These are phyloP conservation scores for Solanum hybrid DNA, from an alignment of 305 asterid species.

Conservation along the genomic window DNA sequence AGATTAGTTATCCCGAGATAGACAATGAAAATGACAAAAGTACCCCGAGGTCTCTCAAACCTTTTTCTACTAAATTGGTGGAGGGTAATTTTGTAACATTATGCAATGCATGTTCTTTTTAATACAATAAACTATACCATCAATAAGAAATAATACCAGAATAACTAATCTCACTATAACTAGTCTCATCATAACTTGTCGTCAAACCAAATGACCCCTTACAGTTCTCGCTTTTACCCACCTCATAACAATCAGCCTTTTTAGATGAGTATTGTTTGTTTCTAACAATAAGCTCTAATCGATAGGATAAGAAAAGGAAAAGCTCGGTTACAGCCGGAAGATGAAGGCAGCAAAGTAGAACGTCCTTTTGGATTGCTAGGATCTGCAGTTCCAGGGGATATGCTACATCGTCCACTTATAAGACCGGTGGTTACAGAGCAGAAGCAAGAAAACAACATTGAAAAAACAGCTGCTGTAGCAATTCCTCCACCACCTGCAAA, in stretches of 20 bases:
- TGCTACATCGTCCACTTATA: conserved; percentile 68
- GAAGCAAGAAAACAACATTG: conserved; percentile 31
- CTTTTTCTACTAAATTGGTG: too few species aligned
- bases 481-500: conserved; percentile 97
- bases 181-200: neutral
- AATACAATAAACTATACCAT: neutral
- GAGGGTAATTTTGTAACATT: too few species aligned
- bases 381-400: conserved; percentile 47
- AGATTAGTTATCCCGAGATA: too few species aligned
- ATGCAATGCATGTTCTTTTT: too few species aligned
- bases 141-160: neutral
- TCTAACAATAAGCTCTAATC: neutral
- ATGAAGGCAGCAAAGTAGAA: conserved; percentile 39
- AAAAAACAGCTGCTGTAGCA: conserved; percentile 31
- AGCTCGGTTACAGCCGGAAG: conserved; percentile 69
- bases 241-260: neutral
- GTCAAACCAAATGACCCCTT: neutral
- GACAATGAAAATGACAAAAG: too few species aligned
- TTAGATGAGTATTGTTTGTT: neutral
- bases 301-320: conserved; percentile 67
- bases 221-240: neutral
- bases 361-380: conserved; percentile 50
- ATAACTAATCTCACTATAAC: neutral
- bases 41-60: too few species aligned
- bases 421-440: conserved; percentile 50